Evolutionary conservation across 2,329 filamentous ascomycete species (phyloP).

Genomic region (Aspergillus ochraceoroseus): DNA sequence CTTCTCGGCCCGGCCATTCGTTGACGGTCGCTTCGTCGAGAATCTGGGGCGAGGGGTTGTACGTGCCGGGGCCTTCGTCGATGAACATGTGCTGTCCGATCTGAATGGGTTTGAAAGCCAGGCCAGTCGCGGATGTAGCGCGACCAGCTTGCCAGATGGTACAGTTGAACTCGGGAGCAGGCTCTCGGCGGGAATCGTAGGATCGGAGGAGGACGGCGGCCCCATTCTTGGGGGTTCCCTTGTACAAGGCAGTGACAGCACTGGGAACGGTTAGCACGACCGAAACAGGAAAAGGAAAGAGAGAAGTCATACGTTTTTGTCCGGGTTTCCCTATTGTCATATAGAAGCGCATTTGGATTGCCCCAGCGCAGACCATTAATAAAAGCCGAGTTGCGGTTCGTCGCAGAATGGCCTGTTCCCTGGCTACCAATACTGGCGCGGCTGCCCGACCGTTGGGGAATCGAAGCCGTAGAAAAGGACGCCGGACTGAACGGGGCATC

Average conservation of each 20-base stretch:
- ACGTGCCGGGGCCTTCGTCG: constrained; percentile 85
- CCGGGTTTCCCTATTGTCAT: constrained; percentile 77
- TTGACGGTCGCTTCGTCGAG: constrained; percentile 88
- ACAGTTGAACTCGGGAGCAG: constrained; percentile 84
- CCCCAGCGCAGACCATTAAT: constrained; percentile 56
- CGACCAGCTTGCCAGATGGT: constrained; percentile 96
- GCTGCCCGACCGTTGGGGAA: constrained; percentile 61
- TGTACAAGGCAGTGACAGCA: constrained; percentile 85
- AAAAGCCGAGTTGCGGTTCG: constrained; percentile 49
- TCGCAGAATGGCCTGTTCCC: constrained; percentile 55
- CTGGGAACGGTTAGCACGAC: constrained; percentile 47
- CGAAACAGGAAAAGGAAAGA: background rate
- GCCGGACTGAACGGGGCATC: constrained; percentile 45
- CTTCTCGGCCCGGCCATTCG: constrained; percentile 89
- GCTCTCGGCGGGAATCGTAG: constrained; percentile 90
- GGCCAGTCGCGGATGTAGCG: constrained; percentile 83
- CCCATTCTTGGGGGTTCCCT: constrained; percentile 66
- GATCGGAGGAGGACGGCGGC: constrained; percentile 75
- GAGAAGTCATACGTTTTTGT: constrained; percentile 72
- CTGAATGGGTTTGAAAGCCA: constrained; percentile 93
- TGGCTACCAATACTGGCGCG: constrained; percentile 78
- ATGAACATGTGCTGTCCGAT: constrained; percentile 92
- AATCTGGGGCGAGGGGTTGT: constrained; percentile 79
- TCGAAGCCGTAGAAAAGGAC: constrained; percentile 20
- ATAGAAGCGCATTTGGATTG: constrained; percentile 79